phyloP scores from a whole-genome alignment of 139 green algal genomes.

The Edaphochlamys debaryana region DNA sequence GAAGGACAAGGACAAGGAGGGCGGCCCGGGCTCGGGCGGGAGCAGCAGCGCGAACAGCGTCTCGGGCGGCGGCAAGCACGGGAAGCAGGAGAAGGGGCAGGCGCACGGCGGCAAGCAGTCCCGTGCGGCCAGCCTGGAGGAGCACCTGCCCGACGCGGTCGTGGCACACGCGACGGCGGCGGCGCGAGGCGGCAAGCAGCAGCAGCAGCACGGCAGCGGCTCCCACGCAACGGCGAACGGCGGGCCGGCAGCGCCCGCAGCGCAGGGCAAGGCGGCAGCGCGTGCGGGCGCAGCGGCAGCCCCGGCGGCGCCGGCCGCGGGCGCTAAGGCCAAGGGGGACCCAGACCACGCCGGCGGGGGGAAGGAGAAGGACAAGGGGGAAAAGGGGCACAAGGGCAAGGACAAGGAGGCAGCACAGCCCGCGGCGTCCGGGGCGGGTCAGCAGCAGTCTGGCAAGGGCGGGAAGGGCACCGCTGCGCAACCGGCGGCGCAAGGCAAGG shows the following conservation, averaged over 20 bases:
- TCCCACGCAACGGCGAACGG: too few species aligned
- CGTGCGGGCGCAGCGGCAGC: not conserved
- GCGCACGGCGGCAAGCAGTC: not conserved
- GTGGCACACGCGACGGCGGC: not conserved
- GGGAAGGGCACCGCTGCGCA: not conserved
- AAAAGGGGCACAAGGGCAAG: slow-evolving; percentile 22
- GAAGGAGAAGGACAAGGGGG: not conserved
- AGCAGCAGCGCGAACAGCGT: not conserved
- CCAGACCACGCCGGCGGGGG: not conserved
- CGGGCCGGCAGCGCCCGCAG: not conserved
- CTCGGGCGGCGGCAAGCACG: not conserved
- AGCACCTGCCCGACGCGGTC: not conserved
- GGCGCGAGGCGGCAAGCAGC: slow-evolving; percentile 6
- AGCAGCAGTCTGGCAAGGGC: not conserved
- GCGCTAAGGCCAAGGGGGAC: slow-evolving; percentile 4
- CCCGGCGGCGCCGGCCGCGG: not conserved
- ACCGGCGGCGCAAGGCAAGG: not conserved
- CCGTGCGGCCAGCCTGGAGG: slow-evolving; percentile 17
- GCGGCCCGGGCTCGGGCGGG: too few species aligned
- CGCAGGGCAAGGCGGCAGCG: not conserved
- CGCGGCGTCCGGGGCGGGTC: not conserved
- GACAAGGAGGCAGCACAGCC: not conserved
- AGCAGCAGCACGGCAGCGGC: slow-evolving; percentile 35
- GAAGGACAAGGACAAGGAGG: not conserved
- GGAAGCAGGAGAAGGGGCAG: slow-evolving; percentile 18